Evolutionary conservation across 805 yeast species (phyloP), one percentile per base, ranked within the genome.

Genomic region (Candida endomychidarum): DNA sequence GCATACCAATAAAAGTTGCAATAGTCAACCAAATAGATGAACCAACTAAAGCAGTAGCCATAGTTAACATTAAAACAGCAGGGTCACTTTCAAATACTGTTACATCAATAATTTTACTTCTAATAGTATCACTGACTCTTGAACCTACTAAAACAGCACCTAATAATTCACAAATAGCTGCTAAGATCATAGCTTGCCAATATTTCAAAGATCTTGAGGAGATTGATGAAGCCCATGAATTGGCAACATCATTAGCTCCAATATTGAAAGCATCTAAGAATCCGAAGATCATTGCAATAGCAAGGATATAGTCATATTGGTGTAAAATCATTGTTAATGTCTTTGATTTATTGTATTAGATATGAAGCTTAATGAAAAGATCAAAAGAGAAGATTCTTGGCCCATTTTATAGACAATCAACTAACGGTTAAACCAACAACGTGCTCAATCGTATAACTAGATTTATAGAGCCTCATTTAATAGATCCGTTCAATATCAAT

Each of bases 241-340:
- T 83, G 11, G 90, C 83, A 42, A 83, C 88, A 67, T 83, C 91
- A 54, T 84, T 83, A 21, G 90, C 91, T 37, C 90, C 90, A 50
- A 82, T 83, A 58, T 82, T 83, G 74, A 79, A 83, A 3, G 89
- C 90, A 62, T 83, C 89, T 50, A 83, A 66, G 67, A 80, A 81
- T 43, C 87, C 89, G 61, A 83, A 82, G 45, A 83, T 60, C 72
- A 81, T 72, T 30, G 78, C 78, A 45, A 81, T 72, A 12, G 87
- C 90, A 55, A 83, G 78, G 56, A 83, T 69, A 54, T 81, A 83
- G 60, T 81, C 86, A 53, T 79, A 83, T 52, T 80, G 78, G 42
- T 70, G 75, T 46, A 74, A 61, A 40, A 58, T 61, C 62, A 66
- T 63, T 52, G 10, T 44, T 23, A 23, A 20, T 20, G 22, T 20